phyloP scores from a whole-genome alignment of 1,284 basidiomycete genomes.

The Ceratobasidium sp. region DNA sequence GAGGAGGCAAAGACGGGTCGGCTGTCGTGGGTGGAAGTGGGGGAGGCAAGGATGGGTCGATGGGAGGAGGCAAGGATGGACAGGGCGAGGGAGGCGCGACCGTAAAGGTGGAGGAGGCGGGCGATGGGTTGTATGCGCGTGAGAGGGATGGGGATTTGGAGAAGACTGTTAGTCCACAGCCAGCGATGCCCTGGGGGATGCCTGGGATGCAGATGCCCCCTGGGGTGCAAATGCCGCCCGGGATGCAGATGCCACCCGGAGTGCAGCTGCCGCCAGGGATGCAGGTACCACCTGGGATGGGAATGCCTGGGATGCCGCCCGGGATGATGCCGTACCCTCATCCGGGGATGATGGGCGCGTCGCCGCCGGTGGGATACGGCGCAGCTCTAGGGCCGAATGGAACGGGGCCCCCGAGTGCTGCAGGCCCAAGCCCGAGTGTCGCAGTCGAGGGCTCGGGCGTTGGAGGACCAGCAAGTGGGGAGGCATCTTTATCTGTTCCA shows the following conservation, averaged over 20 bases:
- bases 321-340: slow-evolving; percentile 1
- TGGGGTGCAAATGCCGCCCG: too few species aligned
- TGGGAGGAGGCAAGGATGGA: background rate
- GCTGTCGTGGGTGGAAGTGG: too few species aligned
- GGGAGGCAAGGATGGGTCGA: background rate
- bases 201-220: slow-evolving; percentile 1
- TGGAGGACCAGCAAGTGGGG: background rate
- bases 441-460: background rate
- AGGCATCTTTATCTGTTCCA: background rate
- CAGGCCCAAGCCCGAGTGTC: too few species aligned
- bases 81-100: background rate
- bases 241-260: too few species aligned
- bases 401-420: too few species aligned
- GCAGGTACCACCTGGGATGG: too few species aligned
- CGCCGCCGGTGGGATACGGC: background rate
- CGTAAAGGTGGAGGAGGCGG: slow-evolving; percentile 17
- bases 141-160: slow-evolving; percentile 8
- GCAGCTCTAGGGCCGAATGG: too few species aligned
- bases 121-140: background rate
- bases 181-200: slow-evolving; percentile 24
- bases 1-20: background rate
- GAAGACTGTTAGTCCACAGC: slow-evolving; percentile 31
- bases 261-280: too few species aligned
- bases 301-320: too few species aligned
- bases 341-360: slow-evolving; percentile 2